A percentile compares a stretch with the other conserved stretches of the same genome.
Evolutionary conservation across 768 basidiomycete species (phyloP).

Genomic region (Mycena belliarum): DNA sequence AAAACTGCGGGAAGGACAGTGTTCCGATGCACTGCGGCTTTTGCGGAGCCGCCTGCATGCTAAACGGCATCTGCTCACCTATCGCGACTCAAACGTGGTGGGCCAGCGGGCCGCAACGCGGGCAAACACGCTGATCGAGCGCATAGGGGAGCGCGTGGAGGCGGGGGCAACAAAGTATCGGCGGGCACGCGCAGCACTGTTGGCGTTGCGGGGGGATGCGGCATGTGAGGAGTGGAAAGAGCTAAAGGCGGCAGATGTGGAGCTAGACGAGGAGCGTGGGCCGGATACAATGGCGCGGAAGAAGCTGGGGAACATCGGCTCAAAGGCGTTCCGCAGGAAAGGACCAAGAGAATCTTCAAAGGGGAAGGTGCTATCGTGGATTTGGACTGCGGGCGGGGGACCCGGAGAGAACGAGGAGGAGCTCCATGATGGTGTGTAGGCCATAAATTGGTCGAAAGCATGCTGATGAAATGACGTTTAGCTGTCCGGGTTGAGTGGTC

Average conservation of each 20-base stretch:
- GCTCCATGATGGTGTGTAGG: neutral
- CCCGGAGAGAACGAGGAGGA: neutral
- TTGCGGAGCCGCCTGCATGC: slow-evolving; percentile 2
- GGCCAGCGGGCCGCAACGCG: neutral
- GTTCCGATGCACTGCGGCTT: neutral
- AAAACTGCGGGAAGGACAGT: slow-evolving; percentile 10
- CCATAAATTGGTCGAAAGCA: neutral
- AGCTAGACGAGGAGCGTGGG: neutral
- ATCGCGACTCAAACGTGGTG: neutral
- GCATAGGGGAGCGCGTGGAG: neutral
- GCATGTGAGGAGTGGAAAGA: neutral
- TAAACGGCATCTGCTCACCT: neutral
- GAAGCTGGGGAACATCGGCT: too few species aligned
- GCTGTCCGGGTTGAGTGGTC: neutral
- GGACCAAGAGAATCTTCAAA: neutral
- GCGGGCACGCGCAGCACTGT: neutral
- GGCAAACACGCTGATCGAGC: neutral
- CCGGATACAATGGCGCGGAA: neutral
- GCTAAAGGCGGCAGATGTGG: neutral
- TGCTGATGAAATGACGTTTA: neutral
- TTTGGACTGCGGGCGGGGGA: neutral
- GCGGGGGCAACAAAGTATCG: neutral
- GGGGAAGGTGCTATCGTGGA: neutral
- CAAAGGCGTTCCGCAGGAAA: too few species aligned
- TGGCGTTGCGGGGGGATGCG: neutral